Conservation (phyloP, 1,139 yeast genomes). For the Blastobotrys petasosporus region DNA sequence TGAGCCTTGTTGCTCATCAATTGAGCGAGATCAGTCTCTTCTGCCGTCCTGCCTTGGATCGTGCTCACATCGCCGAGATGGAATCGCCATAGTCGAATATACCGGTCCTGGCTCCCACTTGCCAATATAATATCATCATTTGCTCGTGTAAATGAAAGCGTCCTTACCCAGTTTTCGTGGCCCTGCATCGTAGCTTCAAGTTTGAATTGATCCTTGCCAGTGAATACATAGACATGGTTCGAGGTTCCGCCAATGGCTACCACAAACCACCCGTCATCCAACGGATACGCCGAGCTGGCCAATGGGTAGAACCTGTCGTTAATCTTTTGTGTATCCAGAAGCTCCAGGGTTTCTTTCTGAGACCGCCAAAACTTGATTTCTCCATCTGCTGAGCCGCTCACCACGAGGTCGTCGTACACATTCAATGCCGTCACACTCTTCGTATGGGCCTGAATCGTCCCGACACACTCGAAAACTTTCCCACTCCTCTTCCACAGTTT, state of each 20-base stretch:
- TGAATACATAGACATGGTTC: slow-evolving; percentile 48
- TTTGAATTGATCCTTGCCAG: slow-evolving; percentile 21
- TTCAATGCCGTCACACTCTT: slow-evolving; percentile 49
- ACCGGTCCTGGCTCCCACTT: slow-evolving; percentile 84
- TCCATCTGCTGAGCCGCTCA: slow-evolving; percentile 67
- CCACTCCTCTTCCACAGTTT: slow-evolving; percentile 48
- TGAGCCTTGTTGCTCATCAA: slow-evolving; percentile 29
- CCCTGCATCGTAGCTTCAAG: slow-evolving; percentile 61
- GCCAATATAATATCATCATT: slow-evolving; percentile 60
- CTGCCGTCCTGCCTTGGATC: slow-evolving; percentile 17
- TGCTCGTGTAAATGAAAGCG: slow-evolving; percentile 52
- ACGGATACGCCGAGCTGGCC: slow-evolving; percentile 33
- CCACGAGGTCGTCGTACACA: slow-evolving; percentile 37
- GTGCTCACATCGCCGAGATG: slow-evolving; percentile 43
- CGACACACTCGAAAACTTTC: slow-evolving; percentile 25
- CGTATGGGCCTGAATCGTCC: slow-evolving; percentile 37
- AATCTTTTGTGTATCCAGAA: slow-evolving; percentile 19
- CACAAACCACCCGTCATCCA: slow-evolving; percentile 31
- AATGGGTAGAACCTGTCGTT: slow-evolving; percentile 52
- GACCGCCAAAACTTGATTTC: slow-evolving; percentile 45
- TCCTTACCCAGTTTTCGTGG: slow-evolving; percentile 91
- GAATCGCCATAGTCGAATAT: slow-evolving; percentile 79
- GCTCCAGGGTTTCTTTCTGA: slow-evolving; percentile 4
- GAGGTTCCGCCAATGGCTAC: slow-evolving; percentile 79
- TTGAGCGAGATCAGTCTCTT: slow-evolving; percentile 17